Evolutionary conservation across 306 rosid genomes (phyloP), one percentile per base, ranked within the genome.

Genomic region (Vigna nakashimae): DNA sequence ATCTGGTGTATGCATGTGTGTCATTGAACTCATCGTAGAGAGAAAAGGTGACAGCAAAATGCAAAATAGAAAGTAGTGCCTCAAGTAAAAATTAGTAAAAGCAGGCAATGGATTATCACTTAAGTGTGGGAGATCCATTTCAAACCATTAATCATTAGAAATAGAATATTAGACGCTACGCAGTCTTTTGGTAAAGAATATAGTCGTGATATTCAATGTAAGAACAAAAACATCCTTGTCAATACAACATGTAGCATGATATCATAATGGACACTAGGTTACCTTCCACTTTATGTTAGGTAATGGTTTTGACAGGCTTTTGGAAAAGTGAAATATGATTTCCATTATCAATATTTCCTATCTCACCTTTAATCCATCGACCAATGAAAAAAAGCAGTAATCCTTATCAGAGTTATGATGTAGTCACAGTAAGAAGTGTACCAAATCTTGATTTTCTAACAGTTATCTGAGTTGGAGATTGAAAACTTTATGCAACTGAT

Each of bases 401-500:
- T 79, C 82, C 68, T 52, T 56, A 65, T 84, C 79, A 49, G 45
- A 68, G 20, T 46, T 62, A 52, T 67, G 53, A 30, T 43, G 59
- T 40, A 13, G 22, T 67, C 71, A 53, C 69, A 73, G 74, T 68
- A 73, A 10, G 63, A 24, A 48, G n/a, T 36, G 43, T 75, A 24
- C 80, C 18, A 36, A 34, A 20, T 69, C 55, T 34, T 36, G 89
- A 59, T 69, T 88, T 80, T 89, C 96, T 48, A 89, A 90, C 83
- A 82, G 78, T 92, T 69, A 85, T 95, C 81, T 43, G 96, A 92
- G 86, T 83, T 95, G 93, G 98, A 95, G 83, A 75, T 79, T 28
- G 98, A 92, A 86, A 95, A 89, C 80, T 95, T 95, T 32, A 92
- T 86, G 89, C 93, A 91, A 38, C 93, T 91, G 86, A 90, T 91